These are phyloP conservation scores for Camelina sativa DNA, from an alignment of 345 rosid genomes.

Conservation along the genomic window DNA sequence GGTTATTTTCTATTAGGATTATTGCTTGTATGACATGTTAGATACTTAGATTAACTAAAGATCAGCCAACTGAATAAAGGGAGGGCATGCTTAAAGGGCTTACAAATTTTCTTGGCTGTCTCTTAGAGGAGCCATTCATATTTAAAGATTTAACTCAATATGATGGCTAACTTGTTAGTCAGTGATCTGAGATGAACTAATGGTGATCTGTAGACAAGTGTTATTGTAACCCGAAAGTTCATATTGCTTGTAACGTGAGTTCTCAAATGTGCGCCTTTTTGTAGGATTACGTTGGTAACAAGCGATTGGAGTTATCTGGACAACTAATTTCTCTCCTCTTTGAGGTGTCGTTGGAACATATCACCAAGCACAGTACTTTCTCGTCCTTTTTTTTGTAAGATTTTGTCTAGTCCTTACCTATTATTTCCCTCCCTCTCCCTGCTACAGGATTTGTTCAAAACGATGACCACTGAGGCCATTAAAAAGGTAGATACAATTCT, in stretches of 20 bases:
- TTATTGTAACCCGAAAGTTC: neutral
- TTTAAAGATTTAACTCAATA: slow-evolving; percentile 7
- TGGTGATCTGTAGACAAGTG: slow-evolving; percentile 13
- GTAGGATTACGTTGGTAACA: slow-evolving; percentile 97
- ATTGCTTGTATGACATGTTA: slow-evolving; percentile 6
- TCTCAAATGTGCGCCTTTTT: slow-evolving; percentile 33
- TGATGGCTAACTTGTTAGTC: slow-evolving; percentile 24
- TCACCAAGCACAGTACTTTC: slow-evolving; percentile 16
- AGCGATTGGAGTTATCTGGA: slow-evolving; percentile 92
- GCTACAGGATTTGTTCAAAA: slow-evolving; percentile 86
- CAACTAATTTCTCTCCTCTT: slow-evolving; percentile 88
- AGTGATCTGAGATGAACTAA: slow-evolving; percentile 19
- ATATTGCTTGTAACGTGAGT: neutral
- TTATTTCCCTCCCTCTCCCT: slow-evolving; percentile 11
- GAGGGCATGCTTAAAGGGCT: slow-evolving; percentile 21
- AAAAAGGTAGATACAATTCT: slow-evolving; percentile 52
- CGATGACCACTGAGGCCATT: slow-evolving; percentile 64
- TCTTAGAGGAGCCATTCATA: slow-evolving; percentile 19
- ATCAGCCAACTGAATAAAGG: neutral
- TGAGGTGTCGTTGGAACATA: slow-evolving; percentile 61
- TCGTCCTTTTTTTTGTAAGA: slow-evolving; percentile 19
- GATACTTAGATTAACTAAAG: slow-evolving; percentile 24
- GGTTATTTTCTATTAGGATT: slow-evolving; percentile 19
- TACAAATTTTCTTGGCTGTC: neutral
- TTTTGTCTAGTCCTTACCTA: slow-evolving; percentile 5